Conservation (phyloP, 2,329 filamentous ascomycete genomes). For the Hymenoscyphus infarciens region DNA sequence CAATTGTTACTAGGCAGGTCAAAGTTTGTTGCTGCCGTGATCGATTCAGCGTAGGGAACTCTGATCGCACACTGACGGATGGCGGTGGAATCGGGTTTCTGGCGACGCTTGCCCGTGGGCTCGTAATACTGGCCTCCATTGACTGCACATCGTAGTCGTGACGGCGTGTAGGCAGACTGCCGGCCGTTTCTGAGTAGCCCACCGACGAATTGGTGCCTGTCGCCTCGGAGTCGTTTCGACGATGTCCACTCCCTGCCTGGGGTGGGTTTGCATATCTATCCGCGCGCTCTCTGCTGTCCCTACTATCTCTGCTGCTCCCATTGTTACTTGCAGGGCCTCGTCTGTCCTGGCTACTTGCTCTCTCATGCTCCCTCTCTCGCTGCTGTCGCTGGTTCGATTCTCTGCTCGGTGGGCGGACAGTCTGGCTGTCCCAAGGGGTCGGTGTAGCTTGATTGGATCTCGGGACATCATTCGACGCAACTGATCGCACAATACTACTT, state of each 20-base stretch:
- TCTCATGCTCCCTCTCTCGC: slow-evolving; percentile 31
- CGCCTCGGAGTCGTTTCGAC: slow-evolving; percentile 73
- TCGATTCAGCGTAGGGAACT: slow-evolving; percentile 89
- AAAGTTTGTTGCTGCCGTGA: slow-evolving; percentile 93
- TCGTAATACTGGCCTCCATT: slow-evolving; percentile 82
- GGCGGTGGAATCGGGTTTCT: slow-evolving; percentile 89
- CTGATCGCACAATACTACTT: slow-evolving; percentile 85
- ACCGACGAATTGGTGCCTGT: slow-evolving; percentile 71
- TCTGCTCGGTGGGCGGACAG: slow-evolving; percentile 51
- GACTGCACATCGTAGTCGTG: slow-evolving; percentile 96
- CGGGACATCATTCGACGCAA: slow-evolving; percentile 58
- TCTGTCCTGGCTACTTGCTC: slow-evolving; percentile 24
- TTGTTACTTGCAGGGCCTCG: slow-evolving; percentile 7
- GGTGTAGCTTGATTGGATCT: slow-evolving; percentile 50
- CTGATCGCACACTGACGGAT: slow-evolving; percentile 89
- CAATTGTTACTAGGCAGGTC: slow-evolving; percentile 89
- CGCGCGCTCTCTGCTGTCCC: slow-evolving; percentile 46
- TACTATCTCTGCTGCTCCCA: slow-evolving; percentile 32
- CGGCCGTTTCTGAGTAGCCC: slow-evolving; percentile 74
- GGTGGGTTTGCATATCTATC: slow-evolving; percentile 40
- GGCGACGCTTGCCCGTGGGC: slow-evolving; percentile 61
- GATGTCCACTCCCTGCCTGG: slow-evolving; percentile 45
- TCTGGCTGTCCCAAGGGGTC: slow-evolving; percentile 64
- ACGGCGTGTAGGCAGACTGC: slow-evolving; percentile 64
- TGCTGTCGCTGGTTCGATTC: slow-evolving; percentile 37